Evolutionary conservation across 768 basidiomycete species (phyloP), one percentile per base, ranked within the genome.

Genomic region (Suillus bovinus): DNA sequence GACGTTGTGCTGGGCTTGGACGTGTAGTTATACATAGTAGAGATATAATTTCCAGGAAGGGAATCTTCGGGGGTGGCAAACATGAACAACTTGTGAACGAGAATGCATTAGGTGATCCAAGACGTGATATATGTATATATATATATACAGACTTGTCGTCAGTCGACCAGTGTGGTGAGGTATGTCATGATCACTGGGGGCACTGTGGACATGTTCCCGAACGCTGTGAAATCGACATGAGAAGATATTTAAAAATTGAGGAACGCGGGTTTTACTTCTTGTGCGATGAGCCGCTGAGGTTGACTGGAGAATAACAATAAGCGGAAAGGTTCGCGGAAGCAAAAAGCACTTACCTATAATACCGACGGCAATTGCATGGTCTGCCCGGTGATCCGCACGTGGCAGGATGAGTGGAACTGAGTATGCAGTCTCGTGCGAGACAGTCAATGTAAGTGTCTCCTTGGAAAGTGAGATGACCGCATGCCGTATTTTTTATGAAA

Each of bases 1-100:
- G 79, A 76, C 85, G 76, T 67, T 91, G 39, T 80, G n/a, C n/a
- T 84, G 68, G 85, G 86, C 46, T 71, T 88, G 66, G 85, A 88
- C 72, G 52, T 81, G 58, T 71, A 60, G 49, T 22, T 63, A 56
- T 56, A 56, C 22, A 39, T 55, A 24, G 14, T 55, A 50, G 27
- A 49, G 27, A 31, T 36, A 38, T 17, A 38, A 17, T 24, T 55
- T 38, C 24, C 38, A 38, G 24, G 3, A 10, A 20, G 9, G 22
- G 2, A 16, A 24, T 24, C 16, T 4, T 38, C 9, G 33, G 5
- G 10, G 54, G 34, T 54, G 33, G 33, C 33, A 5, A 14, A 14
- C 7, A 27, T 24, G 34, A 54, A 16, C 34, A 34, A n/a, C 33
- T 22, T 4, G 9, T 36, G 36, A 27, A 17, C 6, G 16, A 39